phyloP scores from a whole-genome alignment of 352 stramenopile genomes.

The Globisporangium perplexum region DNA sequence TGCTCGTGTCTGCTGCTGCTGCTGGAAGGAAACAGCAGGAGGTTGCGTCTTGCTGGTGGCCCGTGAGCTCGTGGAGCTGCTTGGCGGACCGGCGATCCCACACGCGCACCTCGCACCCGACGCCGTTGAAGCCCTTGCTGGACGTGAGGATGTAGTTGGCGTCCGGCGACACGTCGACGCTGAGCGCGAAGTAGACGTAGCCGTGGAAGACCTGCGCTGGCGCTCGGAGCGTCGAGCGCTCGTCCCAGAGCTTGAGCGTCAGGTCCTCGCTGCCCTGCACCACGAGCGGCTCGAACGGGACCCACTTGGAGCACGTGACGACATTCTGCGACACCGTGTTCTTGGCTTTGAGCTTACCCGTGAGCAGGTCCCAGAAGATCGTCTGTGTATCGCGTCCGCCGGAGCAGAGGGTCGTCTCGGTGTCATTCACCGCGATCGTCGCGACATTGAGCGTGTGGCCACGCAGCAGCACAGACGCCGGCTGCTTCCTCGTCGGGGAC shows the following conservation, averaged over 20 bases:
- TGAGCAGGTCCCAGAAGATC: slow-evolving; percentile 72
- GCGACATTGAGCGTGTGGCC: slow-evolving; percentile 72
- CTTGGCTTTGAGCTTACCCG: slow-evolving; percentile 34
- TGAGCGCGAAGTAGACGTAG: slow-evolving; percentile 79
- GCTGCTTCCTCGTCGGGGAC: slow-evolving; percentile 12
- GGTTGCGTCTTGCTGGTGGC: slow-evolving; percentile 73
- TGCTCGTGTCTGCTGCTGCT: slow-evolving; percentile 1
- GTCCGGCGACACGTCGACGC: slow-evolving; percentile 46
- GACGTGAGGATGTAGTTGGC: slow-evolving; percentile 67
- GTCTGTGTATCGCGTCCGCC: slow-evolving; percentile 79
- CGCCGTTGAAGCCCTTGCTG: slow-evolving; percentile 83
- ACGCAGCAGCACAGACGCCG: slow-evolving; percentile 20
- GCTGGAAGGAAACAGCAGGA: slow-evolving; percentile 59
- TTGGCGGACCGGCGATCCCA: slow-evolving; percentile 73
- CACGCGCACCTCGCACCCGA: slow-evolving; percentile 68
- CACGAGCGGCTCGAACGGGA: slow-evolving; percentile 53
- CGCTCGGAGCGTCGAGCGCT: slow-evolving; percentile 34
- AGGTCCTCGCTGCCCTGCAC: slow-evolving; percentile 80
- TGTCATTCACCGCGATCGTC: slow-evolving; percentile 41
- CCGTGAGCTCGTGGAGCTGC: slow-evolving; percentile 47
- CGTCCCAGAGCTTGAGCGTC: slow-evolving; percentile 79
- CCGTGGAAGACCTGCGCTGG: slow-evolving; percentile 51
- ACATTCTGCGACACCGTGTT: slow-evolving; percentile 82
- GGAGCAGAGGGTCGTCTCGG: slow-evolving; percentile 61
- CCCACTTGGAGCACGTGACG: slow-evolving; percentile 78